Evolutionary conservation across 176 grass and related monocot genomes (phyloP).

Genomic region (Eleusine indica): DNA sequence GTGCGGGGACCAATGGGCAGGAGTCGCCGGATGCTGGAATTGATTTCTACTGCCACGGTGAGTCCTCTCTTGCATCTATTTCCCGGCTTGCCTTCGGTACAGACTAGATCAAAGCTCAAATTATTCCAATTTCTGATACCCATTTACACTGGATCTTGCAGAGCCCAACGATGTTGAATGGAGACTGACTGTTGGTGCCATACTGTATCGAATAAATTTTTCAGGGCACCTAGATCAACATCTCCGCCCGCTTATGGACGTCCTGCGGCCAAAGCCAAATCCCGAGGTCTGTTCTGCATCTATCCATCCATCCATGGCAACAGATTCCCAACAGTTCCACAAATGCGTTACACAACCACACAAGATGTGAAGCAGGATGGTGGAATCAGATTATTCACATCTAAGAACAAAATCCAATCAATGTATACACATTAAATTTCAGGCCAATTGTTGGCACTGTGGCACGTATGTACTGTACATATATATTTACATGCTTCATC

Average conservation of each 20-base stretch:
- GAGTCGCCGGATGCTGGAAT: neutral
- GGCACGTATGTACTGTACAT: constrained; percentile 24
- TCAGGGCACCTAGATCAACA: neutral
- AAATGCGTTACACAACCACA: neutral
- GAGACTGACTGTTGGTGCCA: neutral
- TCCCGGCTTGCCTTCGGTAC: neutral
- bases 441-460: constrained; percentile 23
- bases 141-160: neutral
- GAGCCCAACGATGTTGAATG: neutral
- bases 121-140: neutral
- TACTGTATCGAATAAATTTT: neutral
- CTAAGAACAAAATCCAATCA: constrained; percentile 41
- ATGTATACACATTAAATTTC: constrained; percentile 37
- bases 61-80: neutral
- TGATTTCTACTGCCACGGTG: neutral
- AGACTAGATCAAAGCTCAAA: neutral
- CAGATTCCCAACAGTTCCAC: neutral
- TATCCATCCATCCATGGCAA: neutral
- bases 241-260: neutral
- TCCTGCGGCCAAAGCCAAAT: neutral
- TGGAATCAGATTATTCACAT: constrained; percentile 41
- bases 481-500: constrained; percentile 44
- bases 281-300: neutral
- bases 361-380: neutral
- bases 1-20: neutral